Conservation (phyloP, 2,329 filamentous ascomycete genomes). For the Colletotrichum nymphaeae region DNA sequence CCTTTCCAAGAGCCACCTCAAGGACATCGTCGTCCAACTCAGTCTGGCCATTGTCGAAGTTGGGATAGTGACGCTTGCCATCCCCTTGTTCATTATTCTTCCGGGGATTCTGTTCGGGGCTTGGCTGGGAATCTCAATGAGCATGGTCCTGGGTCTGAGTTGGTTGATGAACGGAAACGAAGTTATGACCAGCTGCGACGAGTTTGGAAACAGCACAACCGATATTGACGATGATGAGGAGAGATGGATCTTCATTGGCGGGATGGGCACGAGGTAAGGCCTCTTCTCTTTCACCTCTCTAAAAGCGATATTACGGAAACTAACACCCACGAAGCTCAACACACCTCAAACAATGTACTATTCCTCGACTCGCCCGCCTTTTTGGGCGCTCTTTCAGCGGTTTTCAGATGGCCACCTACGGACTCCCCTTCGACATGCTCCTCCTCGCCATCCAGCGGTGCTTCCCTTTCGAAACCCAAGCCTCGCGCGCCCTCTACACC, state of each 20-base stretch:
- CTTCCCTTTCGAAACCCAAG: conserved; percentile 43
- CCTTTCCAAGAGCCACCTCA: conserved; percentile 38
- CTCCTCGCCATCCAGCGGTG: conserved; percentile 47
- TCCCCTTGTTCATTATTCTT: conserved; percentile 44
- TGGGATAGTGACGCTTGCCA: conserved; percentile 39
- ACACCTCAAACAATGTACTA: conserved; percentile 42
- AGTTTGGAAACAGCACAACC: conserved; percentile 42
- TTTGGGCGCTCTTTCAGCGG: conserved; percentile 57
- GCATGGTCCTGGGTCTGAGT: conserved; percentile 40
- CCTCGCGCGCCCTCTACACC: conserved; percentile 47
- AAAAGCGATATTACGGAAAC: neutral
- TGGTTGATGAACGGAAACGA: conserved; percentile 44
- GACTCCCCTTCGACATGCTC: conserved; percentile 64
- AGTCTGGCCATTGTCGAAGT: conserved; percentile 41
- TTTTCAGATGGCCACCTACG: conserved; percentile 62
- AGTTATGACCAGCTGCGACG: conserved; percentile 36
- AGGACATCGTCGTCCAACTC: conserved; percentile 40
- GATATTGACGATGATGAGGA: conserved; percentile 43
- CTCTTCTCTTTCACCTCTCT: neutral
- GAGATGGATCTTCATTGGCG: conserved; percentile 49
- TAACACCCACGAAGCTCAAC: conserved; percentile 39
- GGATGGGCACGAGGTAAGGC: conserved; percentile 47
- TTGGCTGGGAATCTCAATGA: conserved; percentile 41
- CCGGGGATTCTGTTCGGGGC: conserved; percentile 44
- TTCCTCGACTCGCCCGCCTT: conserved; percentile 48